Conservation (phyloP, 2,329 filamentous ascomycete genomes). For the Colletotrichum cereale region DNA sequence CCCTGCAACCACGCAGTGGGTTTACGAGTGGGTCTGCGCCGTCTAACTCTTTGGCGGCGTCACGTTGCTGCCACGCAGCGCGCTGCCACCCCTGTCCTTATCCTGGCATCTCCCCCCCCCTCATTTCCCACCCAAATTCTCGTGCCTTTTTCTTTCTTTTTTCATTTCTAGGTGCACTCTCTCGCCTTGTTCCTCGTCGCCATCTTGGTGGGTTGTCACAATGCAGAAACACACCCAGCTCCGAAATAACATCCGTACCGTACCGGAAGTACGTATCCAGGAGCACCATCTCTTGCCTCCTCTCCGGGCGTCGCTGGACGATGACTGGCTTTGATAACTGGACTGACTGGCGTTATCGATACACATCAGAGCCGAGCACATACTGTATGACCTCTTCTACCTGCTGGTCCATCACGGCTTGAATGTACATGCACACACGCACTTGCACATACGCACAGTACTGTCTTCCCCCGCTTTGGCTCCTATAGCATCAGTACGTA, state of each 20-base stretch:
- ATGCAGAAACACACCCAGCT: neutral
- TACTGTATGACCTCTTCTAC: neutral
- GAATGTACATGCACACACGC: neutral
- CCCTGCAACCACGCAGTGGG: slow-evolving; percentile 42
- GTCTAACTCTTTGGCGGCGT: slow-evolving; percentile 25
- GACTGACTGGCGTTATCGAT: slow-evolving; percentile 1
- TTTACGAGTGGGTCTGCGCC: slow-evolving; percentile 9
- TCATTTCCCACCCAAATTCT: slow-evolving; percentile 26
- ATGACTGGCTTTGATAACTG: neutral
- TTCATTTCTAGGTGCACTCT: neutral
- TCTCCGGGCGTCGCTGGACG: neutral
- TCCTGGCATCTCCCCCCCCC: slow-evolving; percentile 14
- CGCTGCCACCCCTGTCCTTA: slow-evolving; percentile 18
- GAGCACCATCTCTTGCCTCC: neutral
- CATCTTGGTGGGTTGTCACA: neutral
- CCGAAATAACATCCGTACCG: neutral
- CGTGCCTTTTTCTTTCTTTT: neutral
- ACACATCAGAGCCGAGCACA: neutral
- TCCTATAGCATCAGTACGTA: neutral
- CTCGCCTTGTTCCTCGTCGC: neutral
- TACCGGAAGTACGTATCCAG: too few relatives aligned
- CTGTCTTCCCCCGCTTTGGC: neutral
- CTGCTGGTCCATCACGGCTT: too few relatives aligned
- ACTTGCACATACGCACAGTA: neutral
- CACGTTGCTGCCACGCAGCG: slow-evolving; percentile 41